Base-by-base conservation (phyloP, 2,329 filamentous ascomycete genomes). In the Aspergillus melleus region DNA sequence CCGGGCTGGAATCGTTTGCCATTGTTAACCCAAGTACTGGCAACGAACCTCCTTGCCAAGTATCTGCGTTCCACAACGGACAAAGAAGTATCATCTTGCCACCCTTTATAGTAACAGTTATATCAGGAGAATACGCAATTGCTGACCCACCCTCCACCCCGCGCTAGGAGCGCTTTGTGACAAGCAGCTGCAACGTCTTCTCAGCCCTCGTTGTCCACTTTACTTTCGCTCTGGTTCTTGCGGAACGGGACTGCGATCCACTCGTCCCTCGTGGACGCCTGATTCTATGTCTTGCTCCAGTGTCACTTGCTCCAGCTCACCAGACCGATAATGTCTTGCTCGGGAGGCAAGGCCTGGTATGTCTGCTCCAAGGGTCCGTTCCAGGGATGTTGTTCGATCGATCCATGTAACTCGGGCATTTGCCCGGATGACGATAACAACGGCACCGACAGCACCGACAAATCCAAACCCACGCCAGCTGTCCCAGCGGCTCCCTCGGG, bases 381-480 rank as follows among this genome's bases (percentile, higher is more conserved):
- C 54, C 59, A 44, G 32, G 74, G 74, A 49, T 76, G 74, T 55
- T 76, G 74, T 51, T 71, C 71, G 10, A 63, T 63, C 14, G 64
- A 75, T 58, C 72, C 74, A 26, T 75, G 74, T 57, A 62, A 59
- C 11, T 58, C 57, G 32, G 72, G 71, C 1, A 39, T 68, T 2
- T 76, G 74, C 65, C 68, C 68, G 10, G 70, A 72, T 36, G 61
- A 66, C 30, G 51, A 58, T 16, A 49, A 19, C 36, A 2, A 42
- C 36, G 16, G 30, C 30, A 32, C 30, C 30, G 8, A 42, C 36
- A 42, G 16, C 49, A 30, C 22, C 29, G 26, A 20, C 49, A 47
- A 11, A 6, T 22, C 49, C 22, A 59, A 58, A 14, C 49, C 36
- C 11, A 60, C 61, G 4, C 57, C 30, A 11, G 53, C 55, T n/a